Evolutionary conservation across 257 asterid species (phyloP).

Genomic region (Leptodermis oblonga): DNA sequence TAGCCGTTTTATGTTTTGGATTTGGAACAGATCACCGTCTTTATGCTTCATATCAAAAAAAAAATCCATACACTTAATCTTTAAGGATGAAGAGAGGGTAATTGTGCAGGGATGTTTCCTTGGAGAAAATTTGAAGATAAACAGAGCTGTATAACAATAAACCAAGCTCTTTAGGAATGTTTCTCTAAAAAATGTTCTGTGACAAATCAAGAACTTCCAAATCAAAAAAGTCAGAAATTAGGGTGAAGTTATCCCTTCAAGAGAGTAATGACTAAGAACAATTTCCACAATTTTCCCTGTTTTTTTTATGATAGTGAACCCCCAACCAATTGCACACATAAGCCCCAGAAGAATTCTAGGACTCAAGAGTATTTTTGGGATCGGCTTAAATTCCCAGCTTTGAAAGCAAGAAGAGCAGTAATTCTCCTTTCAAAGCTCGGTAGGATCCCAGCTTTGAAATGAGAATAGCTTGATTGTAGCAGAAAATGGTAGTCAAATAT

Average conservation of each 20-base stretch:
- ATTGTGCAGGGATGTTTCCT: slow-evolving; percentile 48
- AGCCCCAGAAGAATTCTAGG: slow-evolving; percentile 42
- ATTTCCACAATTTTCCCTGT: slow-evolving; percentile 34
- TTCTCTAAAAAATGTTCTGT: slow-evolving; percentile 49
- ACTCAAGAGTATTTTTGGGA: slow-evolving; percentile 39
- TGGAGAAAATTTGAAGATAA: slow-evolving; percentile 51
- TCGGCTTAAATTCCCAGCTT: slow-evolving; percentile 42
- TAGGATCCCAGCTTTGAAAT: too few species aligned
- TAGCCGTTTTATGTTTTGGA: too few species aligned
- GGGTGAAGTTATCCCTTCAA: too few species aligned
- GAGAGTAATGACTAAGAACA: too few species aligned
- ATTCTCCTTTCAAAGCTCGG: too few species aligned
- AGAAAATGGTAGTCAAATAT: too few species aligned
- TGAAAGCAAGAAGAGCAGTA: too few species aligned
- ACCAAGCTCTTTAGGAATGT: slow-evolving; percentile 57
- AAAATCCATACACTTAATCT: too few species aligned
- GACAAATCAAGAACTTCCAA: slow-evolving; percentile 63
- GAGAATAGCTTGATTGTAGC: too few species aligned
- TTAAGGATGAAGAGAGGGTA: slow-evolving; percentile 42
- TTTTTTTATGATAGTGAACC: slow-evolving; percentile 38
- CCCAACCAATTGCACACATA: slow-evolving; percentile 66
- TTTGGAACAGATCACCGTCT: too few species aligned
- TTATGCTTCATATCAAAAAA: too few species aligned
- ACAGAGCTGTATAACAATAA: slow-evolving; percentile 44
- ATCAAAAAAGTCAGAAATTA: slow-evolving; percentile 46